Conservation (phyloP, 1,284 basidiomycete genomes). For the Ceratobasidium sp. region DNA sequence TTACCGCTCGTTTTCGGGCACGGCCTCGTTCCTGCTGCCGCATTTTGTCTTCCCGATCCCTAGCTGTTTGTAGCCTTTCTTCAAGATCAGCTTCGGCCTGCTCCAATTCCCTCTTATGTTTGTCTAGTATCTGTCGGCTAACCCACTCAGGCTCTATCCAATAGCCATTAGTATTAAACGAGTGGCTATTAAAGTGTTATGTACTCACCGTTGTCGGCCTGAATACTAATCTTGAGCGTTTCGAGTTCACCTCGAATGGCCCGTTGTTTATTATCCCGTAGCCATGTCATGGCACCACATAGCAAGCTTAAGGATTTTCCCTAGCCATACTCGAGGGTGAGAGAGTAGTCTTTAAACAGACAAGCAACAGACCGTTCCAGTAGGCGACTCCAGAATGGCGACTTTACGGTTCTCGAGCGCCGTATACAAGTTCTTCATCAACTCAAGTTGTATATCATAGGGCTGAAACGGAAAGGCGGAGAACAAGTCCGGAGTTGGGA, state of each 20-base stretch:
- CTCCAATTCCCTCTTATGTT: slow-evolving; percentile 67
- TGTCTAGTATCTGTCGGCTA: slow-evolving; percentile 72
- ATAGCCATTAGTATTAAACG: slow-evolving; percentile 6
- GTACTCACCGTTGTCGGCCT: slow-evolving; percentile 50
- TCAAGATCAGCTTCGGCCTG: slow-evolving; percentile 68
- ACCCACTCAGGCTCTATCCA: slow-evolving; percentile 78
- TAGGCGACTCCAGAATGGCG: slow-evolving; percentile 65
- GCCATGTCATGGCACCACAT: slow-evolving; percentile 81
- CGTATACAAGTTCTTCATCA: slow-evolving; percentile 88
- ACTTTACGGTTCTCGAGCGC: slow-evolving; percentile 78
- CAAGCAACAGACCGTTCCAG: slow-evolving; percentile 50
- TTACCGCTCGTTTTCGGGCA: slow-evolving; percentile 65
- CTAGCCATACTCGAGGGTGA: slow-evolving; percentile 48
- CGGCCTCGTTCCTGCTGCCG: slow-evolving; percentile 62
- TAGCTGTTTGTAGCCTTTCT: slow-evolving; percentile 63
- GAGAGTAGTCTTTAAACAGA: slow-evolving; percentile 22
- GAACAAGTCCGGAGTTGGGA: slow-evolving; percentile 71
- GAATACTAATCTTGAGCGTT: slow-evolving; percentile 46
- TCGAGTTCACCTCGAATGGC: slow-evolving; percentile 66
- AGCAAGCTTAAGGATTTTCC: slow-evolving; percentile 88
- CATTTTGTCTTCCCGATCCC: slow-evolving; percentile 66
- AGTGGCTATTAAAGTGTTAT: background rate
- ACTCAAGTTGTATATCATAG: slow-evolving; percentile 85
- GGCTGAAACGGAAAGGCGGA: slow-evolving; percentile 84
- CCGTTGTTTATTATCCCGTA: slow-evolving; percentile 71